Evolutionary conservation across 2,329 filamentous ascomycete genomes (phyloP).

Genomic region (Fusarium ambrosium): DNA sequence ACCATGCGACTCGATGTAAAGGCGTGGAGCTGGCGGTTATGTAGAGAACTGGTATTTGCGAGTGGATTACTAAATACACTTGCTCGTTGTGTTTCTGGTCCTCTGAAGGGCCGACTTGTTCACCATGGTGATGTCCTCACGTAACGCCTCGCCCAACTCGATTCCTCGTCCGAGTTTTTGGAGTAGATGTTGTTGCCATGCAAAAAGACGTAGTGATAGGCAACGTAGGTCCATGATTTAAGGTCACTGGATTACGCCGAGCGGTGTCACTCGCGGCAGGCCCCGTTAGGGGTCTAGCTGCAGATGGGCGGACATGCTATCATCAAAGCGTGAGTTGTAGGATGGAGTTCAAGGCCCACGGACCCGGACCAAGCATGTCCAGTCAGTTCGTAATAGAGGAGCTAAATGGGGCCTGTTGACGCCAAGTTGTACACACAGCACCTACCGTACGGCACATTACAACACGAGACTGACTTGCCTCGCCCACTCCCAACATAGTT

Average conservation of each 20-base stretch:
- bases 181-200: background rate
- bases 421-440: background rate
- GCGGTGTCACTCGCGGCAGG: background rate
- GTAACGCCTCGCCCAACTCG: background rate
- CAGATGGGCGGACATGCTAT: background rate
- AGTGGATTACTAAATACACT: background rate
- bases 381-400: background rate
- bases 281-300: background rate
- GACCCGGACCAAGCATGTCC: background rate
- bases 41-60: background rate
- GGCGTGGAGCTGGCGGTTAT: background rate
- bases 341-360: background rate
- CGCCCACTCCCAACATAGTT: background rate
- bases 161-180: background rate
- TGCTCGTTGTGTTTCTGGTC: background rate
- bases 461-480: background rate
- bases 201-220: background rate
- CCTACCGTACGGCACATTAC: background rate
- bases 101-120: background rate
- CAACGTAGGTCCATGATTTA: background rate
- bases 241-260: background rate
- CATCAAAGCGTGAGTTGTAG: background rate
- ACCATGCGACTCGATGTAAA: background rate
- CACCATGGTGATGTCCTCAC: background rate
- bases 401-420: background rate